Evolutionary conservation across 768 basidiomycete genomes (phyloP).

Genomic region (Pholiota molesta): DNA sequence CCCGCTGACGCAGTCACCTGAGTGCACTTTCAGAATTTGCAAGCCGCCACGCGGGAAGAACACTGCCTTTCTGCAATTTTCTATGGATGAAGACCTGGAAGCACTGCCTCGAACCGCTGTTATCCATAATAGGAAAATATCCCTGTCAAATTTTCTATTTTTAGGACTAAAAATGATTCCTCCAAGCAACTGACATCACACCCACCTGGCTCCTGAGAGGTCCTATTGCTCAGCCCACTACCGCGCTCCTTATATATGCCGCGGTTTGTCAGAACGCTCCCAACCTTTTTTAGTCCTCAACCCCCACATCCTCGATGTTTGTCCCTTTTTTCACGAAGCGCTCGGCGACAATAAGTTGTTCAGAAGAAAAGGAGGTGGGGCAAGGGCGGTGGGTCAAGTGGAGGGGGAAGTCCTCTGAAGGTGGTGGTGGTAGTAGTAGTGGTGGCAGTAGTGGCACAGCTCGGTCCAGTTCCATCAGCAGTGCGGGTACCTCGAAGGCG

Average conservation of each 20-base stretch:
- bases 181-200: no score
- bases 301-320: slow-evolving; percentile 18
- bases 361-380: slow-evolving; percentile 22
- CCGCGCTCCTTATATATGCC: no score
- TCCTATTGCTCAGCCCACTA: no score
- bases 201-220: no score
- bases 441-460: slow-evolving; percentile 20
- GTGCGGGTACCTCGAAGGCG: slow-evolving; percentile 19
- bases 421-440: slow-evolving; percentile 25
- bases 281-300: neutral
- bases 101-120: neutral
- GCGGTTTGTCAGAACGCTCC: slow-evolving; percentile 1
- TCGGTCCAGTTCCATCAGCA: slow-evolving; percentile 21
- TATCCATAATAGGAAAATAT: neutral
- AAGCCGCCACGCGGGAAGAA: neutral
- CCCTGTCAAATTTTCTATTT: neutral
- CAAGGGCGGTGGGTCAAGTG: neutral
- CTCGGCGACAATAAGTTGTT: slow-evolving; percentile 19
- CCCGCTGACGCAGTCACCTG: no score
- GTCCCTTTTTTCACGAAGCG: slow-evolving; percentile 31
- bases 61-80: neutral
- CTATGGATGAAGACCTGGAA: no score
- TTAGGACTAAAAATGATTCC: neutral
- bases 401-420: slow-evolving; percentile 16
- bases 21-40: no score